Conservation (phyloP, 2,329 filamentous ascomycete genomes). For the Talaromyces atroroseus region DNA sequence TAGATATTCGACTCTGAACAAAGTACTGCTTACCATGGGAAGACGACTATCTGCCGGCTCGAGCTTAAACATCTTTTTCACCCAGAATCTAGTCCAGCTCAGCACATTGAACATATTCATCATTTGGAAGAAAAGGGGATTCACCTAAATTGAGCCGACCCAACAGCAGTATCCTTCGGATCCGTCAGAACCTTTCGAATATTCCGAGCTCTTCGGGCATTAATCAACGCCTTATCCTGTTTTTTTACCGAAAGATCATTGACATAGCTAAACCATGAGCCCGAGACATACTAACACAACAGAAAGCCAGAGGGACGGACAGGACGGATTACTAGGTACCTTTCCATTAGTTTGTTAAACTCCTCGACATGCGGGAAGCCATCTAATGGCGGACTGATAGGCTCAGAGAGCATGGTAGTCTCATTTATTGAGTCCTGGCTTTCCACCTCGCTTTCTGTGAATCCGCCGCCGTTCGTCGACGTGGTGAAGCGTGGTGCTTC, state of each 20-base stretch:
- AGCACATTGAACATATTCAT: not conserved
- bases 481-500: conserved; percentile 17
- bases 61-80: conserved; percentile 50
- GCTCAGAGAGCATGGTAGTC: conserved; percentile 40
- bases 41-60: conserved; percentile 34
- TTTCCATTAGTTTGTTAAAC: conserved; percentile 43
- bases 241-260: conserved; percentile 47
- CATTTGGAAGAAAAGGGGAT: conserved; percentile 1
- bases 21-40: conserved; percentile 31
- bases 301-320: not conserved
- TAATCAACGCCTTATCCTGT: conserved; percentile 48
- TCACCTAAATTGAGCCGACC: conserved; percentile 48
- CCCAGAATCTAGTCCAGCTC: conserved; percentile 41
- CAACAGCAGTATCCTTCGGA: conserved; percentile 46
- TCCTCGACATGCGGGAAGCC: conserved; percentile 43
- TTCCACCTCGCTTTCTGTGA: conserved; percentile 39
- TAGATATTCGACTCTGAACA: conserved; percentile 1
- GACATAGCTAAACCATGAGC: conserved; percentile 38
- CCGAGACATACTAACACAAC: not conserved
- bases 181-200: conserved; percentile 44
- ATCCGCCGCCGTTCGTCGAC: conserved; percentile 25
- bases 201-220: conserved; percentile 43
- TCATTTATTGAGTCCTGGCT: conserved; percentile 42
- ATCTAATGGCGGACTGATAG: conserved; percentile 37
- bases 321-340: conserved; percentile 23